A percentile compares a stretch with the other conserved stretches of the same genome.
These are phyloP conservation scores for Sporothrix variecibatus DNA, from an alignment of 2,329 filamentous ascomycete genomes.

Conservation along the genomic window DNA sequence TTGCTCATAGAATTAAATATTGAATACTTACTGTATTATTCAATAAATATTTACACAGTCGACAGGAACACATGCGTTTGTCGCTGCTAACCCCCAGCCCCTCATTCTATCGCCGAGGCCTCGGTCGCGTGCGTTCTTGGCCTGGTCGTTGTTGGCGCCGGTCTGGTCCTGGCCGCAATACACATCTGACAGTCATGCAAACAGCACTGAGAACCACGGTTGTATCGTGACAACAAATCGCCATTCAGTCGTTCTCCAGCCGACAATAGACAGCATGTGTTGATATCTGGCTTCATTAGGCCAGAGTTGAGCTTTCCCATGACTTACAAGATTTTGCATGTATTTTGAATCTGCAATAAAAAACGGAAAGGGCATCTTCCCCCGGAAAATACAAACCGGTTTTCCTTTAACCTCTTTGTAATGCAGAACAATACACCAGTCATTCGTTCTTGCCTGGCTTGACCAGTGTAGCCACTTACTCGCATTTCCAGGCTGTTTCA, in stretches of 20 bases:
- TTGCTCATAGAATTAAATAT: background rate
- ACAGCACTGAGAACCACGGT: background rate
- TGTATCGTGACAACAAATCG: background rate
- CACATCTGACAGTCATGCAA: background rate
- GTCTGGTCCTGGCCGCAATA: background rate
- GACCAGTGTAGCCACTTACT: background rate
- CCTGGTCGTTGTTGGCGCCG: background rate
- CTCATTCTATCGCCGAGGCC: constrained; percentile 6
- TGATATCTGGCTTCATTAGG: background rate
- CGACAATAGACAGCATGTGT: background rate
- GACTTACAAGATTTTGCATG: background rate
- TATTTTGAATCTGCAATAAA: background rate
- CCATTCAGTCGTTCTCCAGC: background rate
- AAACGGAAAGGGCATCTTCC: background rate
- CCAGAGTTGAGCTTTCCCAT: background rate
- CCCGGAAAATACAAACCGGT: background rate
- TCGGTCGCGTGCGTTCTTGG: constrained; percentile 2
- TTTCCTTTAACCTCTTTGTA: background rate
- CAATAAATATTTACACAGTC: background rate
- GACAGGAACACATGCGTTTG: background rate
- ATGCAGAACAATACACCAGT: background rate
- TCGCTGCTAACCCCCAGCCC: background rate
- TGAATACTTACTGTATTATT: background rate
- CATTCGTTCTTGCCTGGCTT: background rate
- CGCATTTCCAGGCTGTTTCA: background rate